phyloP scores from a whole-genome alignment of 2,329 filamentous ascomycete genomes.

The Gnomoniopsis sp. region DNA sequence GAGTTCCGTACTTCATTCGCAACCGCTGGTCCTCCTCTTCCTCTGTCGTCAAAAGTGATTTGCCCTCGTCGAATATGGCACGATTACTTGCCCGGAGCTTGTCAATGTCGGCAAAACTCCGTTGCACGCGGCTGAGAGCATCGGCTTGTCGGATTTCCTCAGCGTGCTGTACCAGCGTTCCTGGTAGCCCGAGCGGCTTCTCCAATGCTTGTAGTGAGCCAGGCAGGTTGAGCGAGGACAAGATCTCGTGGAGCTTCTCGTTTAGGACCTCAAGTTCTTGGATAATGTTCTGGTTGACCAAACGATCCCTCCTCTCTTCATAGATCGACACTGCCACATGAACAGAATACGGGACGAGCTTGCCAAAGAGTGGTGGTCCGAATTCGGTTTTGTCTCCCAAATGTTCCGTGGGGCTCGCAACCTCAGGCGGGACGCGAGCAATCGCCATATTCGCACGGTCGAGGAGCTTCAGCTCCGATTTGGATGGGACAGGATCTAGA shows the following conservation, averaged over 20 bases:
- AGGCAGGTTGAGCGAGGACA: slow-evolving; percentile 82
- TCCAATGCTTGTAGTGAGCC: slow-evolving; percentile 92
- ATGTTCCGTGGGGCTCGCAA: slow-evolving; percentile 74
- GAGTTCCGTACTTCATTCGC: slow-evolving; percentile 77
- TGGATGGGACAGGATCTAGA: slow-evolving; percentile 73
- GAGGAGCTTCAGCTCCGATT: slow-evolving; percentile 80
- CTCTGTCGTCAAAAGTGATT: slow-evolving; percentile 73
- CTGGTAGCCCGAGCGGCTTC: slow-evolving; percentile 87
- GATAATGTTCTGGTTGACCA: slow-evolving; percentile 85
- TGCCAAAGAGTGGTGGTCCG: slow-evolving; percentile 81
- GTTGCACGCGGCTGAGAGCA: slow-evolving; percentile 71
- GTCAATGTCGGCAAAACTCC: slow-evolving; percentile 82
- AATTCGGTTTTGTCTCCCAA: slow-evolving; percentile 78
- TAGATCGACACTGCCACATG: slow-evolving; percentile 96
- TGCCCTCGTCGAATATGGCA: slow-evolving; percentile 78
- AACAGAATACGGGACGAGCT: slow-evolving; percentile 91
- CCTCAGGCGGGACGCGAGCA: slow-evolving; percentile 73
- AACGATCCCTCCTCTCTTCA: slow-evolving; percentile 82
- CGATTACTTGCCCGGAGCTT: slow-evolving; percentile 81
- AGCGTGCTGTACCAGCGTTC: slow-evolving; percentile 80
- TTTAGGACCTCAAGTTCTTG: slow-evolving; percentile 80
- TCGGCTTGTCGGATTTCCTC: slow-evolving; percentile 93
- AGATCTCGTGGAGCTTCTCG: slow-evolving; percentile 70
- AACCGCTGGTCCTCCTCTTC: slow-evolving; percentile 77
- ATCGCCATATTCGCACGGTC: slow-evolving; percentile 88